Evolutionary conservation across 2,329 filamentous ascomycete species (phyloP), one percentile per base, ranked within the genome.

Genomic region (Xylaria sp.): DNA sequence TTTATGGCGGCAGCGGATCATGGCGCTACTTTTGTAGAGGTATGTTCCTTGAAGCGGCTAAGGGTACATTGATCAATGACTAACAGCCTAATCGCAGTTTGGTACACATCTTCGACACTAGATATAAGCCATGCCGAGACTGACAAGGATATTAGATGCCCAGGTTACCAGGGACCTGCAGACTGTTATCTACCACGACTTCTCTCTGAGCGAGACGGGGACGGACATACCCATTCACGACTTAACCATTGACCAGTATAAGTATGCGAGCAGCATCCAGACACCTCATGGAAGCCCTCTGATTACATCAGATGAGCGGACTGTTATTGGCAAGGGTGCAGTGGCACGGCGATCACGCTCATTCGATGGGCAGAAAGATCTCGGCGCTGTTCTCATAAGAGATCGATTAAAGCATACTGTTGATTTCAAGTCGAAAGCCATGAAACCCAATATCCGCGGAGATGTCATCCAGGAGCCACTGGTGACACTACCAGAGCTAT

Each of bases 371-470:
- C n/a, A 61, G 32, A 51, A 53, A 27, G 61, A 73, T 3, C 24
- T 69, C 5, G 65, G 69, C 12, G 61, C 74, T 3, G 48, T 69
- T 11, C 70, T 74, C 51, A 67, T 77, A 69, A 59, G 74, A 14
- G 70, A 78, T n/a, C 76, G 78, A 50, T 75, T 82, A 72, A 77
- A 78, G 54, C 74, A 81, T 71, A 82, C 81, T 1, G 72, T 80
- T n/a, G 78, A 82, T 55, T 81, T 79, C 70, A 75, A 76, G 32
- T 72, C 65, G 21, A 82, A 82, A 61, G 78, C 79, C 1, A 80
- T 78, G 73, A 81, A 81, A 70, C 75, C 79, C 3, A 83, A 83
- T 63, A 81, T 74, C 6, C 74, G 76, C 62, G 80, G 78, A 0
- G 72, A 78, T 42, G 78, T 78, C 54, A 79, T 83, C 61, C 79